A percentile compares a stretch with the other conserved stretches of the same genome.
phyloP scores from a whole-genome alignment of 495 filamentous ascomycete species.

The Trichoderma asperelloides region DNA sequence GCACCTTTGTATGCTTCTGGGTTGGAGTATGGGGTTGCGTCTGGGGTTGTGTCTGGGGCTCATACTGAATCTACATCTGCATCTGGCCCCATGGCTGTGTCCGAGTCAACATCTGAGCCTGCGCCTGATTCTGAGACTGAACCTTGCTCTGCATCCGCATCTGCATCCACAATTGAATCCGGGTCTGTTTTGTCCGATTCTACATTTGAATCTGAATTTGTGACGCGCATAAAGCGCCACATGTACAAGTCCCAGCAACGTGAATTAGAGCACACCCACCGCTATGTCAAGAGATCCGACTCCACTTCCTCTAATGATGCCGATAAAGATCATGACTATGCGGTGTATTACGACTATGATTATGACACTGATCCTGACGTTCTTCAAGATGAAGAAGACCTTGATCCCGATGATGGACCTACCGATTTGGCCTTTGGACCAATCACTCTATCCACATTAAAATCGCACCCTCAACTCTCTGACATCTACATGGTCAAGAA shows the following conservation, averaged over 20 bases:
- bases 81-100: background rate
- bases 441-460: background rate
- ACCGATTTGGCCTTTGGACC: too few relatives aligned
- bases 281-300: background rate
- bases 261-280: background rate
- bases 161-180: background rate
- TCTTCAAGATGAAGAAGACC: background rate
- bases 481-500: background rate
- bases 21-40: too few relatives aligned
- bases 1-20: too few relatives aligned
- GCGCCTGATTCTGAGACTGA: background rate
- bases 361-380: background rate
- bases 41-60: too few relatives aligned
- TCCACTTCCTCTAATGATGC: background rate
- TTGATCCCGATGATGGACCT: too few relatives aligned
- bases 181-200: background rate
- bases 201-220: too few relatives aligned
- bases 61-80: too few relatives aligned
- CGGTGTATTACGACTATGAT: background rate
- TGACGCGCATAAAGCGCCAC: too few relatives aligned
- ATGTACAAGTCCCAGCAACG: too few relatives aligned
- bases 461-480: background rate
- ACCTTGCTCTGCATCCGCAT: background rate
- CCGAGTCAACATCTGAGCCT: background rate
- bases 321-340: slow-evolving; percentile 1